phyloP scores from a whole-genome alignment of 345 rosid genomes.

The Sisymbrium irio region DNA sequence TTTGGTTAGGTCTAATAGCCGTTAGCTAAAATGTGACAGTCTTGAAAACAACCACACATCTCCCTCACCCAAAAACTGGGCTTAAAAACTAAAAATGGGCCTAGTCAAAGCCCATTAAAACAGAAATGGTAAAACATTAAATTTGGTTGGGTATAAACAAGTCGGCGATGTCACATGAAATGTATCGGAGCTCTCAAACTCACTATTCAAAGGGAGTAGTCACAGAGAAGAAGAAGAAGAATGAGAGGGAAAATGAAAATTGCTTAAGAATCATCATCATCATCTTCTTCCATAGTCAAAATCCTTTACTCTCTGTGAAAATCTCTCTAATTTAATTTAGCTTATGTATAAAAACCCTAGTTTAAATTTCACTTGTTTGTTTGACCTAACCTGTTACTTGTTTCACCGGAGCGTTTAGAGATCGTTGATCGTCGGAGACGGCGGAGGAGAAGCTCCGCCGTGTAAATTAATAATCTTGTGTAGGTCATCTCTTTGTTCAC shows the following conservation, averaged over 20 bases:
- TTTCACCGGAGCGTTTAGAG: neutral
- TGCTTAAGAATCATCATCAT: conserved; percentile 18
- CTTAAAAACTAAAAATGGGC: conserved; percentile 14
- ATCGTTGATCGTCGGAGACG: conserved; percentile 1
- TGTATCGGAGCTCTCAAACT: conserved; percentile 16
- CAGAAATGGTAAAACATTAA: neutral
- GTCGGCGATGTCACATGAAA: conserved; percentile 24
- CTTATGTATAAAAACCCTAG: conserved; percentile 18
- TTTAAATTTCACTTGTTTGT: neutral
- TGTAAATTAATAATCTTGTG: neutral
- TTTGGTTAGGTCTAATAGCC: conserved; percentile 7
- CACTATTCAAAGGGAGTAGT: neutral
- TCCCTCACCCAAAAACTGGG: conserved; percentile 8
- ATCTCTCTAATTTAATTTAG: neutral
- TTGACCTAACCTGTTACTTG: conserved; percentile 27
- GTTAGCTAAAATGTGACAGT: conserved; percentile 12
- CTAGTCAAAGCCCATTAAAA: neutral
- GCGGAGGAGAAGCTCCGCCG: conserved; percentile 19
- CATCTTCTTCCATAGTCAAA: neutral
- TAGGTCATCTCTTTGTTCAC: conserved; percentile 25
- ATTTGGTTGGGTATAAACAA: neutral
- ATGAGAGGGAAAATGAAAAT: conserved; percentile 29
- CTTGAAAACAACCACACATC: conserved; percentile 31
- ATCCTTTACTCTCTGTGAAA: neutral
- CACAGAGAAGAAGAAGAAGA: neutral